A percentile compares a stretch with the other conserved stretches of the same genome.
These are phyloP conservation scores for Gamsiella multidivaricata DNA, from an alignment of 192 early-diverging fungal species.

Conservation along the genomic window DNA sequence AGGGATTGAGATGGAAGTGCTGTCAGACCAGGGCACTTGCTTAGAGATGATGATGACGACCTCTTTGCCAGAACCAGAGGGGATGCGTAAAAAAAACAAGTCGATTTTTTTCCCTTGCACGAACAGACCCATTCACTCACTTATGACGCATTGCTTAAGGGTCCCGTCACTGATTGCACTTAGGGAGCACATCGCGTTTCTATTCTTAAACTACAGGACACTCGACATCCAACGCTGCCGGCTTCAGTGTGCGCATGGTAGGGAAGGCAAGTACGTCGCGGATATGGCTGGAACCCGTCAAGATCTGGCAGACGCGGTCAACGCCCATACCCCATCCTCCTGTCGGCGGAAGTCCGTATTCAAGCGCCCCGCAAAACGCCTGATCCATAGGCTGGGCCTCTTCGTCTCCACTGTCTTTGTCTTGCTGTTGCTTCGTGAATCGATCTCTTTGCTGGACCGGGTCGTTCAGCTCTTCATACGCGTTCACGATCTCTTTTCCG, in stretches of 20 bases:
- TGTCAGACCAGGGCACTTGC: background rate
- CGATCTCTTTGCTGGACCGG: slow-evolving; percentile 77
- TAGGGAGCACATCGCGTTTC: background rate
- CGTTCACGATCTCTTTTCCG: slow-evolving; percentile 84
- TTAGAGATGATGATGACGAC: slow-evolving; percentile 4
- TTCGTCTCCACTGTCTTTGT: slow-evolving; percentile 76
- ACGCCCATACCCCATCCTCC: slow-evolving; percentile 93
- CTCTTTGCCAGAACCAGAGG: background rate
- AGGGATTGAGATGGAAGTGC: background rate
- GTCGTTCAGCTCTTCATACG: slow-evolving; percentile 92
- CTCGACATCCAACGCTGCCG: background rate
- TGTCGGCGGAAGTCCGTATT: slow-evolving; percentile 88
- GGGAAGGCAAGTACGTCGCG: slow-evolving; percentile 89
- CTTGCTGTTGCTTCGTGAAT: slow-evolving; percentile 71
- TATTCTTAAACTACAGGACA: too few species aligned
- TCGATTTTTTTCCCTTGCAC: background rate
- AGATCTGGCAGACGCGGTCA: slow-evolving; percentile 80
- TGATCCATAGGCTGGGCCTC: slow-evolving; percentile 81
- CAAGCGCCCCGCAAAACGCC: slow-evolving; percentile 80
- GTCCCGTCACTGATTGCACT: background rate
- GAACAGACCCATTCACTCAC: too few species aligned
- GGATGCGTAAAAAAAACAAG: background rate
- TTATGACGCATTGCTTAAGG: too few species aligned
- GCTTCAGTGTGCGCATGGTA: slow-evolving; percentile 30
- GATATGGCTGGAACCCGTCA: slow-evolving; percentile 75